Conservation (phyloP, 2,329 filamentous ascomycete species). For the Hypocrella siamensis region DNA sequence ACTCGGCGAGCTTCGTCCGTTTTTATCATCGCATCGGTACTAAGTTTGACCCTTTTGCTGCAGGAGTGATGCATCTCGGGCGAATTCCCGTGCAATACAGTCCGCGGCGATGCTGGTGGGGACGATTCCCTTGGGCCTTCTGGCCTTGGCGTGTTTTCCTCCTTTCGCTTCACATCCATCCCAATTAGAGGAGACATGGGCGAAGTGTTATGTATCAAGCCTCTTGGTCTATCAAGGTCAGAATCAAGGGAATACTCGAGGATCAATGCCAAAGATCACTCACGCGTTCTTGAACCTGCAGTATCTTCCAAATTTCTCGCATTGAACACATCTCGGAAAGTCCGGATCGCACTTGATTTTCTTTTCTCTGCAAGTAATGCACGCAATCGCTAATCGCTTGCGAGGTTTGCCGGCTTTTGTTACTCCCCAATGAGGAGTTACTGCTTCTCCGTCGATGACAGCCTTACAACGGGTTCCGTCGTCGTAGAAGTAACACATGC, state of each 20-base stretch:
- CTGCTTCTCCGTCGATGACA: constrained; percentile 68
- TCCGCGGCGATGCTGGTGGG: constrained; percentile 31
- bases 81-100: constrained; percentile 15
- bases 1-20: constrained; percentile 16
- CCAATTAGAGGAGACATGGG: constrained; percentile 36
- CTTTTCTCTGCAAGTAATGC: constrained; percentile 84
- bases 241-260: background rate
- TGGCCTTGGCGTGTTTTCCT: background rate
- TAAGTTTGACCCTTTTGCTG: constrained; percentile 37
- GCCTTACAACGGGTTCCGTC: constrained; percentile 73
- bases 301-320: constrained; percentile 74
- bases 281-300: constrained; percentile 81
- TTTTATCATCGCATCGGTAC: constrained; percentile 28
- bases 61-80: constrained; percentile 20
- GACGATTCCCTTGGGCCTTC: constrained; percentile 17
- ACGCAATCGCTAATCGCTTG: constrained; percentile 84
- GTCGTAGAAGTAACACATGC: constrained; percentile 73
- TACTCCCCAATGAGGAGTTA: constrained; percentile 86
- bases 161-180: constrained; percentile 26
- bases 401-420: constrained; percentile 89
- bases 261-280: constrained; percentile 29
- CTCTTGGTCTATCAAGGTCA: constrained; percentile 29
- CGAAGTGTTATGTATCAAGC: constrained; percentile 41
- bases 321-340: constrained; percentile 75
- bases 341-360: constrained; percentile 96